A percentile compares a stretch with the other conserved stretches of the same genome.
Evolutionary conservation across 1,139 yeast genomes (phyloP).

Genomic region (Candida smagusa): DNA sequence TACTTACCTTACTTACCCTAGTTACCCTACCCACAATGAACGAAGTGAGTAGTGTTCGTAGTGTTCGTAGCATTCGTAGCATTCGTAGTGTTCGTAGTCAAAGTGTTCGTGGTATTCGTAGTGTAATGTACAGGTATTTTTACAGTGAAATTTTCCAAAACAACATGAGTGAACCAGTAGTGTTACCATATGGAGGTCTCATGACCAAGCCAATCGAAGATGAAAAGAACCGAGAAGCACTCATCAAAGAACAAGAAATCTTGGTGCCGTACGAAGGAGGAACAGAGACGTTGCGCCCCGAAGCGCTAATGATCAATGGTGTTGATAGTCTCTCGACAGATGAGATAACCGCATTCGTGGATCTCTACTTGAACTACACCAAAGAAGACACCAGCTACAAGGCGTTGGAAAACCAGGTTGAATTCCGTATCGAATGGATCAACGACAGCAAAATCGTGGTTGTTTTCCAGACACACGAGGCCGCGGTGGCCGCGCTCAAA

Average conservation of each 20-base stretch:
- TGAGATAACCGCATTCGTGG: conserved; percentile 57
- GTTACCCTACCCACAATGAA: no score
- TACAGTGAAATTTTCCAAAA: no score
- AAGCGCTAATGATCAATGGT: conserved; percentile 55
- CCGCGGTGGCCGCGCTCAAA: conserved; percentile 39
- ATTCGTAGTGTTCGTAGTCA: no score
- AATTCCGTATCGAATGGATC: conserved; percentile 64
- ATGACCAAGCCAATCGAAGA: conserved; percentile 40
- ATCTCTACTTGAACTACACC: conserved; percentile 43
- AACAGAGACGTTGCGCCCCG: conserved; percentile 36
- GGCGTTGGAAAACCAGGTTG: conserved; percentile 25
- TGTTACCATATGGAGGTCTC: conserved; percentile 45
- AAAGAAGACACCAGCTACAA: conserved; percentile 23
- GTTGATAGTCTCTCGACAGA: conserved; percentile 68
- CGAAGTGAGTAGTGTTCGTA: no score
- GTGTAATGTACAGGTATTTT: no score
- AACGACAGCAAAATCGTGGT: conserved; percentile 60
- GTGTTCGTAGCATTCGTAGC: no score
- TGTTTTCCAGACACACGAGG: conserved; percentile 47
- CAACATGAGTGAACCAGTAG: conserved; percentile 31
- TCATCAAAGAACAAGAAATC: conserved; percentile 31
- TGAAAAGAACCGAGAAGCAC: conserved; percentile 31
- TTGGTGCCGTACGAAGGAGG: conserved; percentile 33
- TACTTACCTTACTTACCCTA: no score
- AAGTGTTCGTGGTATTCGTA: no score